These are phyloP conservation scores for Debaryomycetaceae sp. DNA, from an alignment of 1,139 yeast genomes.

Conservation along the genomic window DNA sequence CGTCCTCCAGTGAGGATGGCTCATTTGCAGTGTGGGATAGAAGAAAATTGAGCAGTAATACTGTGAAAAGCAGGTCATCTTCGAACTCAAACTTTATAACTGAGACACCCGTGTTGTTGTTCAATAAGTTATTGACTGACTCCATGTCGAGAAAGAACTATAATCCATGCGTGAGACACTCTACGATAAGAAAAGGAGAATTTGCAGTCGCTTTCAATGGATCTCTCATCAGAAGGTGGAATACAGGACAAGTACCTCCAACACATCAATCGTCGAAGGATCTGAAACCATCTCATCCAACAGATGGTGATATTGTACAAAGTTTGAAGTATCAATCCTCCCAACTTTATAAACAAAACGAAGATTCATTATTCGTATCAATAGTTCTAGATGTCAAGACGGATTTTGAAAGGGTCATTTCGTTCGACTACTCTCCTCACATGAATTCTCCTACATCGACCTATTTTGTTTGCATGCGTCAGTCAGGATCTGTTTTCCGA, in stretches of 20 bases:
- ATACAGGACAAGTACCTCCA: constrained; percentile 60
- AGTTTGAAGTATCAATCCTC: constrained; percentile 34
- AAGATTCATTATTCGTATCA: constrained; percentile 68
- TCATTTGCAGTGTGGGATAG: constrained; percentile 86
- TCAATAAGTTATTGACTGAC: constrained; percentile 66
- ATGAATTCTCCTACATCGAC: constrained; percentile 42
- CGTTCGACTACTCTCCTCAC: constrained; percentile 79
- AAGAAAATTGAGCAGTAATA: constrained; percentile 47
- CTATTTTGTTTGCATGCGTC: constrained; percentile 77
- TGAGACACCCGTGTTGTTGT: constrained; percentile 62
- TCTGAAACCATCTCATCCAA: constrained; percentile 11
- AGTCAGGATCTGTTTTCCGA: constrained; percentile 80
- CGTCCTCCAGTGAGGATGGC: constrained; percentile 81
- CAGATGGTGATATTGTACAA: constrained; percentile 13
- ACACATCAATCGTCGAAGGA: constrained; percentile 5
- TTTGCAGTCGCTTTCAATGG: constrained; percentile 80
- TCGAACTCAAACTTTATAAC: constrained; percentile 22
- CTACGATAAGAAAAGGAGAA: constrained; percentile 66
- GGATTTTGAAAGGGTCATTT: constrained; percentile 74
- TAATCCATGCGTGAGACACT: constrained; percentile 68
- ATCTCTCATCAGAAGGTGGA: constrained; percentile 77
- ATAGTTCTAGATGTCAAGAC: constrained; percentile 74
- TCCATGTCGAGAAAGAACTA: constrained; percentile 56
- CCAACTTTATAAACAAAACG: constrained; percentile 33
- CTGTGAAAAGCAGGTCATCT: constrained; percentile 10